Base-by-base conservation (phyloP, 768 basidiomycete species). In the Tricholoma flavovirens region DNA sequence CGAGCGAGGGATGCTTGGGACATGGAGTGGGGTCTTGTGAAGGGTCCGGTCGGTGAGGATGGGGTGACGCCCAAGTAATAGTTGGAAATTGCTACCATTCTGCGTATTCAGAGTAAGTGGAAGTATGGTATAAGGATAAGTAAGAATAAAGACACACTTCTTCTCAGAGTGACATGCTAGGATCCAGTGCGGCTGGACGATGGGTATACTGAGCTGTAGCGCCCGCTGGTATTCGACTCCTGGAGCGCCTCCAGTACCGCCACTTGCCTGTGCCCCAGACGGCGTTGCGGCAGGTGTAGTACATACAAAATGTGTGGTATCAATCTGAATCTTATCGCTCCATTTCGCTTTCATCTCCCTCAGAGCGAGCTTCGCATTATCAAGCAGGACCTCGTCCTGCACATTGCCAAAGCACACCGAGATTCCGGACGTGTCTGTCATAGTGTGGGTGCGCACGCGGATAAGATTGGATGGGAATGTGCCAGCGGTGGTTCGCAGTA, bases 271-370 rank as follows among this genome's bases (percentile, higher is more conserved):
- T 9, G 83, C 83, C 30, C 82, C 86, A 9, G 69, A 63, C 0
- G 84, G 81, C 0, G 83, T 86, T 9, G 83, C 80, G 1, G 86
- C 87, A 2, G 94, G 93, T 0, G 90, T 93, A 15, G 93, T 96
- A 67, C 94, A 96, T 40, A 98, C 94, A 62, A 97, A 99, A 70
- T 99, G 96, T 0, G 95, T 98, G 9, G 96, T 98, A 67, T 99
- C 96, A 56, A 98, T 95, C 73, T 95, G 91, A 38, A 99, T 94
- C 65, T 84, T 88, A 61, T 95, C 88, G 64, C 86, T 90, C 87
- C 88, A 94, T 61, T 88, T 88, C 0, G 92, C 96, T 40, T 79
- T 81, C 89, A 98, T 97, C 63, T 90, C 86, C 46, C 79, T 68
- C 53, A 99, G 71, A 7, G 93, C 91, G 54, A 83, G 68, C 69